phyloP scores from a whole-genome alignment of 768 basidiomycete genomes.

The Kwoniella dendrophila region DNA sequence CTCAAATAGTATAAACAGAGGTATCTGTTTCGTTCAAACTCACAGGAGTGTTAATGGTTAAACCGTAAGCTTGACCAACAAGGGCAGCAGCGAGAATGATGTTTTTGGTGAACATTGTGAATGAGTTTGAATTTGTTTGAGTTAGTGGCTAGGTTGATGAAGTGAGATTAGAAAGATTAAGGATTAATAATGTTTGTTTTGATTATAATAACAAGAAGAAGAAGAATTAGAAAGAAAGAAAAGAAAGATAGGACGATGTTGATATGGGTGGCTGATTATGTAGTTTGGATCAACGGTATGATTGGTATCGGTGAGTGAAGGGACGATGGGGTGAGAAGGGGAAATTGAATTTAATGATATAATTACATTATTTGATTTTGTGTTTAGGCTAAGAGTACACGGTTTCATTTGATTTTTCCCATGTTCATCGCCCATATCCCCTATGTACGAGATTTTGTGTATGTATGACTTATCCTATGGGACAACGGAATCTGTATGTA shows the following conservation, averaged over 20 bases:
- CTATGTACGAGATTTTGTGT: no score
- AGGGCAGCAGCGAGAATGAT: conserved; percentile 32
- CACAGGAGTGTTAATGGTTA: conserved; percentile 53
- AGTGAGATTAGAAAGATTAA: not conserved
- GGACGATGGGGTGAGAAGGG: not conserved
- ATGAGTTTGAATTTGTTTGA: not conserved
- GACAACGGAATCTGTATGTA: not conserved
- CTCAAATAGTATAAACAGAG: not conserved
- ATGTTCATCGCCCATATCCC: no score
- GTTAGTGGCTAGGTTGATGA: conserved; percentile 6
- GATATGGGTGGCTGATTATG: conserved; percentile 12
- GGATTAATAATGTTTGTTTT: not conserved
- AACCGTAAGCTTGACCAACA: conserved; percentile 44
- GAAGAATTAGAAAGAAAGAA: conserved; percentile 6
- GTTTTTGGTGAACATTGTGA: conserved; percentile 42
- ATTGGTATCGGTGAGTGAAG: not conserved
- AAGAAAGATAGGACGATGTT: conserved; percentile 8
- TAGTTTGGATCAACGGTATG: not conserved
- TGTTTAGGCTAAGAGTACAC: no score
- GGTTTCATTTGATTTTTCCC: not conserved
- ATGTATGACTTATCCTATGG: no score
- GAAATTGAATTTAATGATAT: no score
- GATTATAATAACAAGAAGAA: conserved; percentile 7
- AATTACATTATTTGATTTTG: no score
- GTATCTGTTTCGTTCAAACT: conserved; percentile 12